Conservation (phyloP, 352 stramenopile genomes). For the Thalassiosira exigua region DNA sequence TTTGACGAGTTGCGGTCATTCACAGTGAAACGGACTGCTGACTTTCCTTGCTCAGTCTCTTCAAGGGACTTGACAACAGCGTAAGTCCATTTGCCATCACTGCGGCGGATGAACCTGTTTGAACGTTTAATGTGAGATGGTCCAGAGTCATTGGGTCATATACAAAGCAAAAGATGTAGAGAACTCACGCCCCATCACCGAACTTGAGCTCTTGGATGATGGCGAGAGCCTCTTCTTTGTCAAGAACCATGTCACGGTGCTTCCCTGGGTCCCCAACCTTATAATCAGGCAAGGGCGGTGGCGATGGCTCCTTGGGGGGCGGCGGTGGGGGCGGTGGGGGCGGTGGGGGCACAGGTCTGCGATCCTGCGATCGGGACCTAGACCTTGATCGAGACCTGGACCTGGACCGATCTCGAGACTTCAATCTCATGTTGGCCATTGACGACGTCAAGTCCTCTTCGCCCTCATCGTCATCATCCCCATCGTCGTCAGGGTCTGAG, state of each 20-base stretch:
- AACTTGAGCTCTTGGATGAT: conserved; percentile 41
- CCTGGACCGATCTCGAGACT: too few relatives aligned
- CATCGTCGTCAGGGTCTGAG: conserved; percentile 40
- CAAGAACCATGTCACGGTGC: conserved; percentile 38
- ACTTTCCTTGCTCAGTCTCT: too few relatives aligned
- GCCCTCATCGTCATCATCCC: conserved; percentile 28
- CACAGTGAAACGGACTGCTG: too few relatives aligned
- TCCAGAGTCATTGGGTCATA: too few relatives aligned
- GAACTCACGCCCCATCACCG: conserved; percentile 33
- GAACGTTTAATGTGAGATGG: too few relatives aligned
- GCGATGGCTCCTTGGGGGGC: too few relatives aligned
- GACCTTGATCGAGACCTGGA: conserved; percentile 32
- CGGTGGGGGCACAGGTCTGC: neutral
- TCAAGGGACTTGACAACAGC: too few relatives aligned
- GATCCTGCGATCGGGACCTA: conserved; percentile 32
- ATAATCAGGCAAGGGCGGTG: too few relatives aligned
- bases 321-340: too few relatives aligned
- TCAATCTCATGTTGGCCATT: conserved; percentile 38
- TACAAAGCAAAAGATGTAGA: neutral
- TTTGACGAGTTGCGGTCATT: too few relatives aligned
- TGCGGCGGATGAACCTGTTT: too few relatives aligned
- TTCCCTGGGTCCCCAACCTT: conserved; percentile 47
- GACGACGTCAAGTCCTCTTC: conserved; percentile 43
- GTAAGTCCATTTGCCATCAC: too few relatives aligned
- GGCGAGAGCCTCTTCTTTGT: conserved; percentile 25